A percentile compares a stretch with the other conserved stretches of the same genome.
Conservation (phyloP, 306 rosid species). For the Hippophae tibetana region DNA sequence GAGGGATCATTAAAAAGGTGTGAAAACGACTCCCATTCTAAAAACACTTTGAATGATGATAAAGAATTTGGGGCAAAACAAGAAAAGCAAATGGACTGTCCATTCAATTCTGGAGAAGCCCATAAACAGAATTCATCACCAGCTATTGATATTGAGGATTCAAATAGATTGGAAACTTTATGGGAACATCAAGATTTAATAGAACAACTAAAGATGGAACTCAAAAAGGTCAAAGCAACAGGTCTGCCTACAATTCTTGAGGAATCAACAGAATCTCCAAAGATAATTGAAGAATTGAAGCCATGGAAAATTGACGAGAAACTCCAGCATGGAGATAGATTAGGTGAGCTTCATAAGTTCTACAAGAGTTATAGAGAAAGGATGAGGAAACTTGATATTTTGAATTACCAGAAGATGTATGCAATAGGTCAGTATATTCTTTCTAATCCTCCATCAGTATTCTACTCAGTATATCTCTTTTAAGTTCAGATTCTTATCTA, state of each 20-base stretch:
- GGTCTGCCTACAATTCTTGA: conserved; percentile 86
- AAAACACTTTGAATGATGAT: too few species aligned
- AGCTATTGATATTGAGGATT: conserved; percentile 39
- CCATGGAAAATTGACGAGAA: conserved; percentile 97
- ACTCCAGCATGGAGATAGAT: conserved; percentile 32
- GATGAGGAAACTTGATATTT: conserved; percentile 91
- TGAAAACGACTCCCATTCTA: too few species aligned
- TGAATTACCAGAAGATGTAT: conserved; percentile 93
- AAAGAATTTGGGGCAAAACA: conserved; percentile 4
- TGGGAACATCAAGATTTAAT: conserved; percentile 94
- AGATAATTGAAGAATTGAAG: conserved; percentile 62
- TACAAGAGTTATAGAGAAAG: conserved; percentile 75
- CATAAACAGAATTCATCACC: conserved; percentile 6
- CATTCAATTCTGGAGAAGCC: conserved; percentile 9
- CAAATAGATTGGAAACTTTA: conserved; percentile 50
- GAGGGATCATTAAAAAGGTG: conserved; percentile 17
- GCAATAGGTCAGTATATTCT: conserved; percentile 62
- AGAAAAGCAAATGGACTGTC: conserved; percentile 10
- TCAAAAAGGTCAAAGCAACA: conserved; percentile 72
- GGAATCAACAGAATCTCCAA: conserved; percentile 71
- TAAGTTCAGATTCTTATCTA: too few species aligned
- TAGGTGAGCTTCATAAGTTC: conserved; percentile 71
- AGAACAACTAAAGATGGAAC: conserved; percentile 83
- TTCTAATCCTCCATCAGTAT: not conserved
- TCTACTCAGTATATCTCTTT: too few species aligned